Evolutionary conservation across 257 asterid genomes (phyloP).

Genomic region (Solanum clarkiae): DNA sequence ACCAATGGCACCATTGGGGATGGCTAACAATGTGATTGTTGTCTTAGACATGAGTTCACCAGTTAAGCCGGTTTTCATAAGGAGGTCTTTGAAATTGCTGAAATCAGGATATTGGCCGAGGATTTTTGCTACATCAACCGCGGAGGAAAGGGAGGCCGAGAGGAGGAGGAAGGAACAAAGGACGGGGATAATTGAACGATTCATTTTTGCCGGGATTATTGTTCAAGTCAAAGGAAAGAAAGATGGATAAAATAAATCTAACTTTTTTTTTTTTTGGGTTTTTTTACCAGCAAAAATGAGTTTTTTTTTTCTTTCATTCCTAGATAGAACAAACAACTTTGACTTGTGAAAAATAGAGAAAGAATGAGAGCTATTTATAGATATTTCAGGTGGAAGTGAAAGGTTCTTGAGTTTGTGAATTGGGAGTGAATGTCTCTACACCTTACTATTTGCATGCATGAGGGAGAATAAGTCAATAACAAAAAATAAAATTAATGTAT

Average conservation of each 20-base stretch:
- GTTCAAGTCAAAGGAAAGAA: background rate
- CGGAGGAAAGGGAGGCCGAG: conserved; percentile 19
- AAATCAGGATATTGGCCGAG: conserved; percentile 39
- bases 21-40: conserved; percentile 52
- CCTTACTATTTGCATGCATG: background rate
- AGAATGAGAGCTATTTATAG: background rate
- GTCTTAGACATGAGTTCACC: conserved; percentile 25
- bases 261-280: background rate
- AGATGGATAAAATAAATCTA: background rate
- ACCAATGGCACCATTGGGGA: conserved; percentile 29
- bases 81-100: conserved; percentile 32
- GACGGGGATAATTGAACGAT: background rate
- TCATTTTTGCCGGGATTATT: background rate
- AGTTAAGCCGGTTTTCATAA: conserved; percentile 28
- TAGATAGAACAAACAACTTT: background rate
- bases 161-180: conserved; percentile 23
- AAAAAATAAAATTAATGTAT: background rate
- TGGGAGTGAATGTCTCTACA: background rate
- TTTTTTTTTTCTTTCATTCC: background rate
- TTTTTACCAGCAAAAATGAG: background rate
- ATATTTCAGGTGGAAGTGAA: background rate
- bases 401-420: background rate
- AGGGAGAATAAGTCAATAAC: background rate
- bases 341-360: background rate
- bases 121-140: conserved; percentile 44